These are phyloP conservation scores for Colletotrichum truncatum DNA, from an alignment of 2,329 filamentous ascomycete genomes.

Conservation along the genomic window DNA sequence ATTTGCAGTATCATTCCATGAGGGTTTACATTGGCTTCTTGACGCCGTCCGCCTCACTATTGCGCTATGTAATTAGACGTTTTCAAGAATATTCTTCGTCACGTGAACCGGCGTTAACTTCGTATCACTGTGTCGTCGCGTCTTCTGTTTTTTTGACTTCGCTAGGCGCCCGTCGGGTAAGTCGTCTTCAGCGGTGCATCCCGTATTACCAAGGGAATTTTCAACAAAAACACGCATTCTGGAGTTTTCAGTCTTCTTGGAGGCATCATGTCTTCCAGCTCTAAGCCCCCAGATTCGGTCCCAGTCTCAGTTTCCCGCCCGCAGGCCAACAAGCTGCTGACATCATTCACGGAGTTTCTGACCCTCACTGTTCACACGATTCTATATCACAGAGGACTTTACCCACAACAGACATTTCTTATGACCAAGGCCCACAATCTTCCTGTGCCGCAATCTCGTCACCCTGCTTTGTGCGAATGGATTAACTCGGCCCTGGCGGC, in stretches of 20 bases:
- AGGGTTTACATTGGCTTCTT: no score
- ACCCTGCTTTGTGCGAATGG: slow-evolving; percentile 87
- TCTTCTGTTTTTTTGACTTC: neutral
- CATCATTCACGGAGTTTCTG: slow-evolving; percentile 81
- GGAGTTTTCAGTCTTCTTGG: neutral
- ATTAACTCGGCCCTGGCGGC: slow-evolving; percentile 82
- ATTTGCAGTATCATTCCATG: no score
- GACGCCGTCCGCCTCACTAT: neutral
- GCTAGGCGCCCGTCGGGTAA: neutral
- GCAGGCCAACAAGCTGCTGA: slow-evolving; percentile 67
- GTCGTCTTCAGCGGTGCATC: no score
- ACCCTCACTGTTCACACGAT: slow-evolving; percentile 86
- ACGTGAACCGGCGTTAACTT: neutral
- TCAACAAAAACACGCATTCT: neutral
- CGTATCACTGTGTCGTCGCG: slow-evolving; percentile 1
- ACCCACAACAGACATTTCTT: slow-evolving; percentile 81
- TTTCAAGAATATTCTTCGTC: neutral
- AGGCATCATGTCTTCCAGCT: slow-evolving; percentile 13
- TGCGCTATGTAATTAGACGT: neutral
- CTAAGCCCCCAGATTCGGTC: slow-evolving; percentile 9
- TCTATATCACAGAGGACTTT: slow-evolving; percentile 82
- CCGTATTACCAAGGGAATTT: no score
- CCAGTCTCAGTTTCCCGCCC: slow-evolving; percentile 41
- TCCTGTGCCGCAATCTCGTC: slow-evolving; percentile 84
- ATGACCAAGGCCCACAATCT: slow-evolving; percentile 84